Conservation (phyloP, 352 stramenopile species). For the Globisporangium apiculatum region DNA sequence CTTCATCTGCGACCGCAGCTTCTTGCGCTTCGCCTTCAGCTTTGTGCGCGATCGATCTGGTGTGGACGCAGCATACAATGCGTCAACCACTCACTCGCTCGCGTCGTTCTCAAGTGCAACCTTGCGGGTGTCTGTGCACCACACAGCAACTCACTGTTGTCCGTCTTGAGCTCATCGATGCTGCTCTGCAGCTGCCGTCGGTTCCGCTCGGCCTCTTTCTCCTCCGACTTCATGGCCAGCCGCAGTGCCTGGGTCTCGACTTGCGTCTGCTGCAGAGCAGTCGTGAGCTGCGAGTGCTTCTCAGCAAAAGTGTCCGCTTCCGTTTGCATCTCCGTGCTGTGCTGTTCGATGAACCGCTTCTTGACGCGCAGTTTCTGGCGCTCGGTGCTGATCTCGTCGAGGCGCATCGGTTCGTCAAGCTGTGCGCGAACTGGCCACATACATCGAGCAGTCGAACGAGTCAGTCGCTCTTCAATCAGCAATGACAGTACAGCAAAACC, state of each 20-base stretch:
- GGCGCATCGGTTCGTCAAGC: slow-evolving; percentile 15
- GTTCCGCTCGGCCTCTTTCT: slow-evolving; percentile 25
- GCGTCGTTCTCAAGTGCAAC: background rate
- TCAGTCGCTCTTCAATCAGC: background rate
- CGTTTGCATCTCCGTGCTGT: slow-evolving; percentile 27
- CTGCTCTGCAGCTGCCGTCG: slow-evolving; percentile 27
- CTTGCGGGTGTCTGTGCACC: background rate
- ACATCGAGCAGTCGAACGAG: background rate
- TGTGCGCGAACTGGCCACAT: slow-evolving; percentile 11
- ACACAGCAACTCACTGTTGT: slow-evolving; percentile 25
- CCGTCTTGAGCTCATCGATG: slow-evolving; percentile 18
- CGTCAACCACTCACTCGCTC: background rate
- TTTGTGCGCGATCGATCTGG: slow-evolving; percentile 18
- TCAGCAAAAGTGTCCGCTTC: slow-evolving; percentile 22
- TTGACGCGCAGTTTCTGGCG: slow-evolving; percentile 42
- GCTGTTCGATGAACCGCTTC: slow-evolving; percentile 32
- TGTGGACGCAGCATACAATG: background rate
- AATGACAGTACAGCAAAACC: background rate
- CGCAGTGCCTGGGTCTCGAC: slow-evolving; percentile 20
- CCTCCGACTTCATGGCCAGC: slow-evolving; percentile 24
- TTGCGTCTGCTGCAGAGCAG: slow-evolving; percentile 17
- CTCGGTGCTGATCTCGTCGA: slow-evolving; percentile 17
- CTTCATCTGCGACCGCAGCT: slow-evolving; percentile 32
- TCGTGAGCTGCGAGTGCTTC: slow-evolving; percentile 21
- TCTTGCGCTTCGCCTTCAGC: slow-evolving; percentile 38